These are phyloP conservation scores for Beauveria sp. DNA, from an alignment of 2,329 filamentous ascomycete species.

Conservation along the genomic window DNA sequence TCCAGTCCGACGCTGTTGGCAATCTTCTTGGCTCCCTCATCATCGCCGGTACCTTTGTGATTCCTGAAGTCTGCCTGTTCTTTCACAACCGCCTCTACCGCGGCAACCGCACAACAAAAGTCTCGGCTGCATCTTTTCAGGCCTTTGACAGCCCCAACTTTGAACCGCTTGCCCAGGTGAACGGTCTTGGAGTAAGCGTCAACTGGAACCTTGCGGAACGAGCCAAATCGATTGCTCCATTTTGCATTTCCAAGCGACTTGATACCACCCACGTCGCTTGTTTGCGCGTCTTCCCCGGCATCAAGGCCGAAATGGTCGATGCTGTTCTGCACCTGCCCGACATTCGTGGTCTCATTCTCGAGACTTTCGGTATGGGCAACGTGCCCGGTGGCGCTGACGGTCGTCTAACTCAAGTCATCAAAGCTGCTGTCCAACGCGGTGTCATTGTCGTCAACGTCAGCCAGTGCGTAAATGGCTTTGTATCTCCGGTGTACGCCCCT, in stretches of 20 bases:
- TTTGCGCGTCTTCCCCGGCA: slow-evolving; percentile 83
- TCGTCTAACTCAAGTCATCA: slow-evolving; percentile 68
- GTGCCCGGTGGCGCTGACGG: slow-evolving; percentile 76
- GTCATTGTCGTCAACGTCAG: slow-evolving; percentile 87
- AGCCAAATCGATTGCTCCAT: slow-evolving; percentile 65
- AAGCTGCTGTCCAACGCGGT: slow-evolving; percentile 68
- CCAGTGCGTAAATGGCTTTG: slow-evolving; percentile 74
- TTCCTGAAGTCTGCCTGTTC: slow-evolving; percentile 88
- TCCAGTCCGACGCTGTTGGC: slow-evolving; percentile 86
- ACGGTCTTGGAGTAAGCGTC: slow-evolving; percentile 71
- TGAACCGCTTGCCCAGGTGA: slow-evolving; percentile 72
- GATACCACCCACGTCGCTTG: slow-evolving; percentile 87
- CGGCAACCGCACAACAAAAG: slow-evolving; percentile 81
- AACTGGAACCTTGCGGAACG: slow-evolving; percentile 71
- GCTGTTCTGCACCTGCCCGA: slow-evolving; percentile 70
- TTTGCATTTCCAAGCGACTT: slow-evolving; percentile 65
- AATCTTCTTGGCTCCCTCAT: slow-evolving; percentile 84
- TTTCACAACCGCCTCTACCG: slow-evolving; percentile 89
- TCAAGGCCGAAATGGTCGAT: slow-evolving; percentile 89
- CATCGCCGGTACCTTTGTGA: slow-evolving; percentile 84
- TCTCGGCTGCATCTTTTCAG: slow-evolving; percentile 77
- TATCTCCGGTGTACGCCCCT: slow-evolving; percentile 70
- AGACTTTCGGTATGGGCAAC: slow-evolving; percentile 91
- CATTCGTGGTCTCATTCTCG: slow-evolving; percentile 73
- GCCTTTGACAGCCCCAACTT: slow-evolving; percentile 87